Conservation (phyloP, 2,329 filamentous ascomycete species). For the Alternaria brassicae region DNA sequence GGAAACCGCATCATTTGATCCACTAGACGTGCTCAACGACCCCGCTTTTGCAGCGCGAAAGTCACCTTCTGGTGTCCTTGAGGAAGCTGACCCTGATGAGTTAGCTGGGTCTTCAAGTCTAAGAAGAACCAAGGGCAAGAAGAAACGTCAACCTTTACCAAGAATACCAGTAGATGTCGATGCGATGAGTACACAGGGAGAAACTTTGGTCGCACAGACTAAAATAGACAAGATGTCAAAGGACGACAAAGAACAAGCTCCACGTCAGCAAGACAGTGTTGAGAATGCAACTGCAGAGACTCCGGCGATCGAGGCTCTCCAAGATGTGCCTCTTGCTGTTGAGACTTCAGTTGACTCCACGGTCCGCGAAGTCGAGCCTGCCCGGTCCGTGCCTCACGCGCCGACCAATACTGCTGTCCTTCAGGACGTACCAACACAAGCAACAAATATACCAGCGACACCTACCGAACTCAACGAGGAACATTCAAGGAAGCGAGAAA, state of each 20-base stretch:
- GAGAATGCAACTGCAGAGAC: constrained; percentile 37
- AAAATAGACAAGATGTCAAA: constrained; percentile 42
- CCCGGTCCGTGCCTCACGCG: constrained; percentile 14
- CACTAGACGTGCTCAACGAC: constrained; percentile 48
- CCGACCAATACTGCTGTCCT: background rate
- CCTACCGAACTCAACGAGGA: constrained; percentile 20
- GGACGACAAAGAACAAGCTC: constrained; percentile 39
- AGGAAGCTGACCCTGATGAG: constrained; percentile 48
- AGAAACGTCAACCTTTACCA: constrained; percentile 36
- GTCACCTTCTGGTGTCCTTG: constrained; percentile 42
- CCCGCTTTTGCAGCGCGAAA: constrained; percentile 46
- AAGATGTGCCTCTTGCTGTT: constrained; percentile 42
- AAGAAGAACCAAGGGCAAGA: constrained; percentile 57
- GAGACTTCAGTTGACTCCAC: constrained; percentile 40
- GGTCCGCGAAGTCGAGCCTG: constrained; percentile 26
- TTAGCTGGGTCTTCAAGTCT: constrained; percentile 49
- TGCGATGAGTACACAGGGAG: background rate
- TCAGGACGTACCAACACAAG: background rate
- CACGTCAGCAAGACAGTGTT: constrained; percentile 38
- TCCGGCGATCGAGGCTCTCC: constrained; percentile 44
- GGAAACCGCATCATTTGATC: constrained; percentile 47
- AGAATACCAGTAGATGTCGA: constrained; percentile 12
- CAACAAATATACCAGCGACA: background rate
- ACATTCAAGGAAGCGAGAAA: constrained; percentile 31
- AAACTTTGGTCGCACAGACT: constrained; percentile 15